Evolutionary conservation across 2,329 filamentous ascomycete genomes (phyloP).

Genomic region (Colletotrichum incanum): DNA sequence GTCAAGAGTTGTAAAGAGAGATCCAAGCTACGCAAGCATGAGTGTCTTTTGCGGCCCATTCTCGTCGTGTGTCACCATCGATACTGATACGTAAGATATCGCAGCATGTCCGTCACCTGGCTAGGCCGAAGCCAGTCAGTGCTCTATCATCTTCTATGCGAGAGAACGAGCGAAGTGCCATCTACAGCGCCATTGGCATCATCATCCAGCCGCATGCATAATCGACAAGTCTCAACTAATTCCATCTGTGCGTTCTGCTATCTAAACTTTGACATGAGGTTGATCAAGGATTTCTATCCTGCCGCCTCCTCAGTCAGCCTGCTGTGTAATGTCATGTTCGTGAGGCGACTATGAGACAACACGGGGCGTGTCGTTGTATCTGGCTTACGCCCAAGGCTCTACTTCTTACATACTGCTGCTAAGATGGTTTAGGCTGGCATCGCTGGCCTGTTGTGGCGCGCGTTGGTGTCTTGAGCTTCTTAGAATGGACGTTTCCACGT

Average conservation of each 20-base stretch:
- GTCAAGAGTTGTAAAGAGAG: neutral
- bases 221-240: slow-evolving; percentile 9
- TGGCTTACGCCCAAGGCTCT: neutral
- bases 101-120: slow-evolving; percentile 20
- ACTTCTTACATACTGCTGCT: neutral
- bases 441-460: slow-evolving; percentile 26
- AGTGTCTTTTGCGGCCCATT: neutral
- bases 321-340: slow-evolving; percentile 5
- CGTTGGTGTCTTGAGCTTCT: slow-evolving; percentile 8
- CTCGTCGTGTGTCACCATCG: neutral
- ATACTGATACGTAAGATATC: slow-evolving; percentile 1
- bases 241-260: slow-evolving; percentile 13
- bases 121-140: slow-evolving; percentile 8
- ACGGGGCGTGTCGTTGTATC: slow-evolving; percentile 3
- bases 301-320: slow-evolving; percentile 3
- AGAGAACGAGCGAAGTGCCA: slow-evolving; percentile 22
- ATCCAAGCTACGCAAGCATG: slow-evolving; percentile 25
- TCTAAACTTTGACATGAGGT: neutral
- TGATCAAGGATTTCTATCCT: neutral
- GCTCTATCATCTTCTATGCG: slow-evolving; percentile 28
- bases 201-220: slow-evolving; percentile 11
- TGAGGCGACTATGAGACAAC: slow-evolving; percentile 28
- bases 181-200: slow-evolving; percentile 17
- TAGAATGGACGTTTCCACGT: neutral
- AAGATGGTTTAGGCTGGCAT: neutral